A percentile compares a stretch with the other conserved stretches of the same genome.
phyloP scores from a whole-genome alignment of 805 yeast species.

The Ogataea polymorpha region DNA sequence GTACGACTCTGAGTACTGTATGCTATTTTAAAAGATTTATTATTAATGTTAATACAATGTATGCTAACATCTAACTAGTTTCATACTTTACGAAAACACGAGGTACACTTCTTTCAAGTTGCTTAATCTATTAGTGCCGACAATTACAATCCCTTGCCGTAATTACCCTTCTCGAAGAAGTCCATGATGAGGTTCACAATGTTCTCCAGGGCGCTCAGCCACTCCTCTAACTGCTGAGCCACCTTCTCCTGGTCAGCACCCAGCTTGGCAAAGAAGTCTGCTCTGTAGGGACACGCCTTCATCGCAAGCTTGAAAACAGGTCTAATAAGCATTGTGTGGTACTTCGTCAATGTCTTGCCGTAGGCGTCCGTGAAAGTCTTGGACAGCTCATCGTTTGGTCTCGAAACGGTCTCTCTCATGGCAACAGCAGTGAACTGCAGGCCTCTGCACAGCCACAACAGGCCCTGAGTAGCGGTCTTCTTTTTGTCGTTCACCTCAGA shows the following conservation, averaged over 20 bases:
- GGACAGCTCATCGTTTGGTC: constrained; percentile 62
- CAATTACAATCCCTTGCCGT: constrained; percentile 77
- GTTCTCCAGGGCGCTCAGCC: constrained; percentile 76
- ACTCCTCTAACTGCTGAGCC: constrained; percentile 55
- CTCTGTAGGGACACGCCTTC: constrained; percentile 93
- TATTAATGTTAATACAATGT: constrained; percentile 5
- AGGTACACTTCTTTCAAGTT: background rate
- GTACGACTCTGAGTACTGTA: constrained; percentile 5
- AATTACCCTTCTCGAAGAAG: constrained; percentile 76
- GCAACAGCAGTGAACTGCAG: constrained; percentile 89
- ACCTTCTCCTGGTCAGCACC: constrained; percentile 76
- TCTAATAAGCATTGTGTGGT: constrained; percentile 76
- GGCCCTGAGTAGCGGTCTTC: constrained; percentile 86
- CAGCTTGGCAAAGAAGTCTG: constrained; percentile 76
- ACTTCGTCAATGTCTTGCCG: constrained; percentile 71
- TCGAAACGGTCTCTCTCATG: constrained; percentile 71
- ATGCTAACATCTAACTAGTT: background rate
- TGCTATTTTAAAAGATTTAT: constrained; percentile 6
- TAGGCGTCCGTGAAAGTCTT: constrained; percentile 84
- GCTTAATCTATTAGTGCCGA: background rate
- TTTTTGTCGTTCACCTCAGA: constrained; percentile 65
- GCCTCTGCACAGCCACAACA: constrained; percentile 83
- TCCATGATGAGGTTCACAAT: constrained; percentile 71
- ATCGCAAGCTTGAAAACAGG: constrained; percentile 91
- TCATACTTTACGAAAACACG: no score